Evolutionary conservation across 176 grass and related monocot genomes (phyloP), one percentile per base, ranked within the genome.

Genomic region (Triticum dicoccoides): DNA sequence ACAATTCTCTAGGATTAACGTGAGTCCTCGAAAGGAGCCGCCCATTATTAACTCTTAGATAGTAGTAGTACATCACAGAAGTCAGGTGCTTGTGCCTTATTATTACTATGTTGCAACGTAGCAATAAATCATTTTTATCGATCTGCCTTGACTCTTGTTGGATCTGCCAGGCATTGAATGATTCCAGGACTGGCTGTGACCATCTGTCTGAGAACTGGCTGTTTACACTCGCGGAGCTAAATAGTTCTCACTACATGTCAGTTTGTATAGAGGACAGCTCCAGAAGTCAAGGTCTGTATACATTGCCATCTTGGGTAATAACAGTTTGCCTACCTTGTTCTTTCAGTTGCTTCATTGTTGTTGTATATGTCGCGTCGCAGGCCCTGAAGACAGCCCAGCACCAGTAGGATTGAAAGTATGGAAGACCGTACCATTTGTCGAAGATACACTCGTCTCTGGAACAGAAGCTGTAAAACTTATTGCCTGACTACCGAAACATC

Each of bases 371-470:
- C 69, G 72, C 90, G 32, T 65, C 63, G 73, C 90, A 95, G 90
- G 58, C 72, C 77, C 59, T 87, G 92, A 86, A 34, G 87, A 96
- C 27, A 86, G 69, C 15, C 63, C 49, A 49, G 44, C 76, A 11
- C 82, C 84, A 6, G 49, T 91, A 69, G 87, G 83, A 73, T 80
- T 96, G 77, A 91, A 94, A 77, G 90, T 94, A 82, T 54, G 97
- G 97, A 96, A 89, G 66, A 98, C 97, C 17, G 58, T 94, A 83
- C 94, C 94, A 25, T 96, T 88, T 38, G 14, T 96, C 25, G 92
- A 92, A 83, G 97, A 99, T 66, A 89, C 87, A 38, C 88, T 92
- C 76, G 85, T 94, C 61, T 92, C 97, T 11, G 90, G 85, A 76
- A 91, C 97, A 39, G 92, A 89, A 77, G 82, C 79, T 37, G 84